Conservation (phyloP, 177 flowering plant genomes). For the Tripterygium wilfordii region DNA sequence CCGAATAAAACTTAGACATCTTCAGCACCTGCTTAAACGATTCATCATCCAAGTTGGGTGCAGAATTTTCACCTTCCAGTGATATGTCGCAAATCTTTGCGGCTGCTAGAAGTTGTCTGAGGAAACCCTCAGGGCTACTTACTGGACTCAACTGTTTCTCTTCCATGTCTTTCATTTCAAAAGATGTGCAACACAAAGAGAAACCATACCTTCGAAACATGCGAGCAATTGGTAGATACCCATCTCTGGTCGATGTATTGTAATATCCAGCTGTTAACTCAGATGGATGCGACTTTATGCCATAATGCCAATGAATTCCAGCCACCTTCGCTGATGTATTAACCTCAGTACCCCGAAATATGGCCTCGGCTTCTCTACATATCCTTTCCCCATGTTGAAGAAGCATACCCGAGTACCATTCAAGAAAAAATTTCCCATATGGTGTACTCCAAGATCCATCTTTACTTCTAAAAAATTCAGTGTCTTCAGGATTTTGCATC, state of each 20-base stretch:
- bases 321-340: slow-evolving; percentile 46
- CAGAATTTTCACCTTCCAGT: slow-evolving; percentile 48
- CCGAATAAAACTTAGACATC: slow-evolving; percentile 39
- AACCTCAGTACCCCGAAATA: slow-evolving; percentile 44
- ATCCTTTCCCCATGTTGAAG: slow-evolving; percentile 65
- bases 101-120: slow-evolving; percentile 43
- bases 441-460: slow-evolving; percentile 56
- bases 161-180: slow-evolving; percentile 47
- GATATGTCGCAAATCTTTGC: slow-evolving; percentile 39
- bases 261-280: slow-evolving; percentile 70
- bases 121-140: slow-evolving; percentile 56
- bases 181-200: slow-evolving; percentile 41
- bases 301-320: slow-evolving; percentile 55
- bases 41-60: slow-evolving; percentile 31
- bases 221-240: slow-evolving; percentile 51
- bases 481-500: slow-evolving; percentile 36
- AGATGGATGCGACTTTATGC: slow-evolving; percentile 49
- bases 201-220: slow-evolving; percentile 58
- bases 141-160: slow-evolving; percentile 30
- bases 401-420: slow-evolving; percentile 68
- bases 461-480: slow-evolving; percentile 39
- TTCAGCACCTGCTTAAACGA: slow-evolving; percentile 48
- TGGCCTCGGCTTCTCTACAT: slow-evolving; percentile 42
- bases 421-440: slow-evolving; percentile 63
- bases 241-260: slow-evolving; percentile 54